Evolutionary conservation across 345 rosid species (phyloP).

Genomic region (Leavenworthia alabamica): DNA sequence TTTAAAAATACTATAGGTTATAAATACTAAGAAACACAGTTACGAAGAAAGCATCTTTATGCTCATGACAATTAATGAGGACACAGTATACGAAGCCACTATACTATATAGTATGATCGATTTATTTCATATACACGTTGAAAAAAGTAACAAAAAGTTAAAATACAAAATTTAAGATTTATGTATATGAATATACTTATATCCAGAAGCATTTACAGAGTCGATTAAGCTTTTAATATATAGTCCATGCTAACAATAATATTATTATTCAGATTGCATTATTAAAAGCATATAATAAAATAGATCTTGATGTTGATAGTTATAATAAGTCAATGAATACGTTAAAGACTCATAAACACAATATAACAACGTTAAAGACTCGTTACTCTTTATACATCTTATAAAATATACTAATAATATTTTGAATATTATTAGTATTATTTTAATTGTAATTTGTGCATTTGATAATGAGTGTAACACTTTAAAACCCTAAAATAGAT

Average conservation of each 20-base stretch:
- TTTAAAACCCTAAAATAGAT: background rate
- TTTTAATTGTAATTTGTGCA: too few species aligned
- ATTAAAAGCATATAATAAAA: background rate
- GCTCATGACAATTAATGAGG: constrained; percentile 7
- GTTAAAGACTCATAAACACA: background rate
- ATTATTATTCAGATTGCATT: background rate
- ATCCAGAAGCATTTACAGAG: background rate
- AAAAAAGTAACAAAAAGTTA: background rate
- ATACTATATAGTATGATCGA: background rate
- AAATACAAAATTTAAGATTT: background rate
- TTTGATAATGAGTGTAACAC: background rate
- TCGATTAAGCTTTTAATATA: background rate
- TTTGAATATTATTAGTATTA: background rate
- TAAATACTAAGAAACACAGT: background rate
- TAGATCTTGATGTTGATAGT: background rate
- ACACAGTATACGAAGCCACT: constrained; percentile 3
- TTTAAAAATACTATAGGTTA: background rate
- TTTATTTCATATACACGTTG: background rate
- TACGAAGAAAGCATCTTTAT: constrained; percentile 1
- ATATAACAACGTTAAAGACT: background rate
- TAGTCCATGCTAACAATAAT: background rate
- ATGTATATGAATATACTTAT: background rate
- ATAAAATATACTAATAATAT: background rate
- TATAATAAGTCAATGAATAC: background rate
- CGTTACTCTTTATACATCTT: background rate